Evolutionary conservation across 257 asterid genomes (phyloP).

Genomic region (Henckelia pumila): DNA sequence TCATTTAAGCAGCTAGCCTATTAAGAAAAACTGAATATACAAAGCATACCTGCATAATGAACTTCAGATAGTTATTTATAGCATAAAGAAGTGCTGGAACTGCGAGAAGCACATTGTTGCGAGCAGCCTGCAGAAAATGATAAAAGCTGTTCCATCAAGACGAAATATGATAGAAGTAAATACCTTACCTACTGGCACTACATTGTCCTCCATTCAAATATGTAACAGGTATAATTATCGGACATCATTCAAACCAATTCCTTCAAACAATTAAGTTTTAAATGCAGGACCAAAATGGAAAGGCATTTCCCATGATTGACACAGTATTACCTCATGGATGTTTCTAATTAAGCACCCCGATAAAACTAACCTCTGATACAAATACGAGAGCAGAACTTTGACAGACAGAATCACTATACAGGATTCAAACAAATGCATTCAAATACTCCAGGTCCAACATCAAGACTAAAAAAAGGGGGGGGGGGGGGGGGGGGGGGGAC

Average conservation of each 20-base stretch:
- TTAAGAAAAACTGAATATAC: constrained; percentile 12
- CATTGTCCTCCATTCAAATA: not conserved
- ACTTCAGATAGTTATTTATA: constrained; percentile 85
- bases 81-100: constrained; percentile 96
- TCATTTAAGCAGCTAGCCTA: not conserved
- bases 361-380: not conserved
- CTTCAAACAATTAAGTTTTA: not conserved
- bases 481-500: too few species aligned
- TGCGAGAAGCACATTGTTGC: constrained; percentile 78
- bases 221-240: not conserved
- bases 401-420: not conserved
- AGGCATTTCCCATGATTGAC: not conserved
- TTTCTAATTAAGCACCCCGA: not conserved
- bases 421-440: not conserved
- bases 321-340: not conserved
- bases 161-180: not conserved
- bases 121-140: constrained; percentile 75
- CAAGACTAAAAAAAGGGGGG: not conserved
- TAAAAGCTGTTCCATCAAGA: constrained; percentile 21
- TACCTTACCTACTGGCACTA: not conserved
- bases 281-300: not conserved
- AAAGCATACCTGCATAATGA: constrained; percentile 78
- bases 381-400: too few species aligned
- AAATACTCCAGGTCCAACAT: not conserved
- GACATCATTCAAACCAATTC: not conserved